These are phyloP conservation scores for Verticillium nonalfalfae DNA, from an alignment of 2,329 filamentous ascomycete genomes.

Conservation along the genomic window DNA sequence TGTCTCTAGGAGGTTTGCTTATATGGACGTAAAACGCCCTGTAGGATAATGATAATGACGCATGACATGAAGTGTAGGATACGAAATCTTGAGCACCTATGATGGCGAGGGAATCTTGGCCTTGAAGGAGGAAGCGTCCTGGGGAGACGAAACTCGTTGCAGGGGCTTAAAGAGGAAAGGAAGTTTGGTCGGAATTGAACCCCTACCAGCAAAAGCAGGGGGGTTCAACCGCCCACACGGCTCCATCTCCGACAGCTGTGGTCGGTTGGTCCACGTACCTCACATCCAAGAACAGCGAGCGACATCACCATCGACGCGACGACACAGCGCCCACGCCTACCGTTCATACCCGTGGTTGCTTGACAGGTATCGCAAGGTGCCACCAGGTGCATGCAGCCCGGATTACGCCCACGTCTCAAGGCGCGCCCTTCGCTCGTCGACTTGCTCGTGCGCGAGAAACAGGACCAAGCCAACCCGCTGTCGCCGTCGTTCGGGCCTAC, in stretches of 20 bases:
- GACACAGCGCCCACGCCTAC: not conserved
- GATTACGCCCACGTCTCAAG: conserved; percentile 42
- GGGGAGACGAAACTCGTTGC: too few relatives aligned
- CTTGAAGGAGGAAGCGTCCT: too few relatives aligned
- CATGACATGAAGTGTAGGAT: not conserved
- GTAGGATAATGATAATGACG: conserved; percentile 4
- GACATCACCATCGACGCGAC: not conserved
- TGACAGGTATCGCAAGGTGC: not conserved
- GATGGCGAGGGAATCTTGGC: not conserved
- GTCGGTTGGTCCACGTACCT: not conserved
- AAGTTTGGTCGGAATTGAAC: too few relatives aligned
- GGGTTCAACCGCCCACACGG: not conserved
- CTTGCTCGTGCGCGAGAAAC: conserved; percentile 33
- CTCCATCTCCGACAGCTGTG: not conserved
- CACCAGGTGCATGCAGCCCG: conserved; percentile 39
- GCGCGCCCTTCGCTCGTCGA: conserved; percentile 48
- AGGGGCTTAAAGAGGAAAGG: not conserved
- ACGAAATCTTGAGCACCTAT: not conserved
- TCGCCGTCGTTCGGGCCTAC: conserved; percentile 10
- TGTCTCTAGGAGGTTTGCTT: not conserved
- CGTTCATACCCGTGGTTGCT: not conserved
- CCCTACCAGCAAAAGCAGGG: not conserved
- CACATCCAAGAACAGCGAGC: not conserved
- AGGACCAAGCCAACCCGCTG: conserved; percentile 13
- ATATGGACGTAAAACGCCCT: not conserved